These are phyloP conservation scores for Acmispon strigosus DNA, from an alignment of 306 rosid genomes.

Conservation along the genomic window DNA sequence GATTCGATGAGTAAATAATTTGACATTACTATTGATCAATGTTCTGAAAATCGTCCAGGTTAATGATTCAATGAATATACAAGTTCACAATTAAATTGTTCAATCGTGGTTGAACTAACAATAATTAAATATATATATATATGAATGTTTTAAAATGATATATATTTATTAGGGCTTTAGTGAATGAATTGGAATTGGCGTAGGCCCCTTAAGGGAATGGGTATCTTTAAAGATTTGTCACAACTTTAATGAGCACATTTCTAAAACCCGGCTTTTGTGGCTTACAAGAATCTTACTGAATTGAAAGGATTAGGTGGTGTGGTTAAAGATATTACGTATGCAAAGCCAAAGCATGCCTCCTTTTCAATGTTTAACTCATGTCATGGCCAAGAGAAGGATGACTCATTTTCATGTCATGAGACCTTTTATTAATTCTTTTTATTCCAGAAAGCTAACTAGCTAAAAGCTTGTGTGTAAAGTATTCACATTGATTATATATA, in stretches of 20 bases:
- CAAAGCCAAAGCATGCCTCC: slow-evolving; percentile 47
- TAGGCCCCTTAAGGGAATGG: slow-evolving; percentile 34
- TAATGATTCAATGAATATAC: no score
- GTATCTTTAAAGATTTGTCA: slow-evolving; percentile 43
- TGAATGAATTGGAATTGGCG: slow-evolving; percentile 16
- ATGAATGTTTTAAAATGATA: no score
- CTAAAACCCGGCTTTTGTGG: slow-evolving; percentile 36
- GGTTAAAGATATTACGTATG: slow-evolving; percentile 44
- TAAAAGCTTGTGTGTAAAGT: slow-evolving; percentile 67
- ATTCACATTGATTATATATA: slow-evolving; percentile 9
- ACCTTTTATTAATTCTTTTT: slow-evolving; percentile 35
- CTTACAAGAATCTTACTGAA: slow-evolving; percentile 35
- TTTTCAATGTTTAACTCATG: slow-evolving; percentile 37
- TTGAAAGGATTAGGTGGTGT: slow-evolving; percentile 38
- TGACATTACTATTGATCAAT: no score
- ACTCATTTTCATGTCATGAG: slow-evolving; percentile 32
- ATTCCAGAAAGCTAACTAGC: slow-evolving; percentile 24
- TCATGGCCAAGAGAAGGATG: slow-evolving; percentile 22
- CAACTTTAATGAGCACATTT: slow-evolving; percentile 49
- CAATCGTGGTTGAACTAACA: no score
- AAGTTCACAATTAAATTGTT: no score
- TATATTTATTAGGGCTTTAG: no score
- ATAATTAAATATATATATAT: no score
- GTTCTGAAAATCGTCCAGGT: no score
- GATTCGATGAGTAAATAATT: no score